Conservation (phyloP, 306 rosid species). For the Hylodesmum podocarpum region DNA sequence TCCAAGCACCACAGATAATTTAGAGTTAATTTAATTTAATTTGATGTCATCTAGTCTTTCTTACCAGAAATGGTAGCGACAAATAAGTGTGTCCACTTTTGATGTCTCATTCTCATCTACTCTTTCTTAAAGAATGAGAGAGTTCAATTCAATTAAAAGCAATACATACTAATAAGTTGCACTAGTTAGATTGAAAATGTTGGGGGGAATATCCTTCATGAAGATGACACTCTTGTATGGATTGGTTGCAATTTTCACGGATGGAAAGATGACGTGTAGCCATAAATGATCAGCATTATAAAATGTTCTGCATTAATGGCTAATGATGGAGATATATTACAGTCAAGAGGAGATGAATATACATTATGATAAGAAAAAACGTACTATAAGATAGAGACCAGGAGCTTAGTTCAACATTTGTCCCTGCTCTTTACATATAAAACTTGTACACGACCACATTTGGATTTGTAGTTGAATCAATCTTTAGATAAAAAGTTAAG, state of each 20-base stretch:
- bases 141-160: not conserved
- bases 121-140: not conserved
- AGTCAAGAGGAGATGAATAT: not conserved
- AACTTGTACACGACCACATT: too few relatives aligned
- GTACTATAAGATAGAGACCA: not conserved
- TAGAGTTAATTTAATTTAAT: not conserved
- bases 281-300: slow-evolving; percentile 8
- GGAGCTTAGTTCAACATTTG: not conserved
- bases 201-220: not conserved
- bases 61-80: not conserved
- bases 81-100: not conserved
- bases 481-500: too few relatives aligned
- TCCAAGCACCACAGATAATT: not conserved
- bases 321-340: not conserved
- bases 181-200: slow-evolving; percentile 1
- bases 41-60: not conserved
- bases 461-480: too few relatives aligned
- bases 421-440: not conserved
- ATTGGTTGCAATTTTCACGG: not conserved
- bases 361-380: not conserved
- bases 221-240: not conserved
- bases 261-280: slow-evolving; percentile 26
- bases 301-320: slow-evolving; percentile 5
- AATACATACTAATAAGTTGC: not conserved
- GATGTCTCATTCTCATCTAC: not conserved